Conservation (phyloP, 2,329 filamentous ascomycete genomes). For the Paramyrothecium roridum region DNA sequence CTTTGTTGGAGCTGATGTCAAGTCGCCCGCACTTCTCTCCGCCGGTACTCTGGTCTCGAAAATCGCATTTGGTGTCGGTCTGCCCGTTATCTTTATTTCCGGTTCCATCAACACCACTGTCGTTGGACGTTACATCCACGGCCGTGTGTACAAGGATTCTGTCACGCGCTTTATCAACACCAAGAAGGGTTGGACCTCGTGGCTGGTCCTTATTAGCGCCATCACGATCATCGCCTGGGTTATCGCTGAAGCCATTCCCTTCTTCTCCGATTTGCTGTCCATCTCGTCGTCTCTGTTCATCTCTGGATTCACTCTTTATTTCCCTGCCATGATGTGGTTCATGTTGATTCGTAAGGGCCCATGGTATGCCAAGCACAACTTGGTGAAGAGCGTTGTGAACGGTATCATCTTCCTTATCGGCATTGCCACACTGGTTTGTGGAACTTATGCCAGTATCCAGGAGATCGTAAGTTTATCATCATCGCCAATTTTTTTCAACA, state of each 20-base stretch:
- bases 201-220: slow-evolving; percentile 51
- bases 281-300: slow-evolving; percentile 26
- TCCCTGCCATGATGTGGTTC: slow-evolving; percentile 38
- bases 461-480: slow-evolving; percentile 18
- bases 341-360: slow-evolving; percentile 27
- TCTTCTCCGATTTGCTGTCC: slow-evolving; percentile 62
- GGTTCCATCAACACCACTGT: slow-evolving; percentile 56
- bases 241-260: slow-evolving; percentile 66
- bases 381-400: slow-evolving; percentile 15
- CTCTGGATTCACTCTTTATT: slow-evolving; percentile 25
- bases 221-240: slow-evolving; percentile 44
- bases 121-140: slow-evolving; percentile 30
- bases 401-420: slow-evolving; percentile 20
- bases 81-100: slow-evolving; percentile 49
- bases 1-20: slow-evolving; percentile 55
- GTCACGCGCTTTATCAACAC: slow-evolving; percentile 33
- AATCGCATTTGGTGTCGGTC: slow-evolving; percentile 50
- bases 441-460: slow-evolving; percentile 19
- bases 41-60: slow-evolving; percentile 52
- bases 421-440: slow-evolving; percentile 17
- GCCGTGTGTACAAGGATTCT: slow-evolving; percentile 26
- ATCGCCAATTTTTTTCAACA: not conserved
- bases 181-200: slow-evolving; percentile 35
- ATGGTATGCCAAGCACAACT: slow-evolving; percentile 19
- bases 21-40: slow-evolving; percentile 60